Conservation (phyloP, 1,284 basidiomycete genomes). For the Rhodotorula sp. region DNA sequence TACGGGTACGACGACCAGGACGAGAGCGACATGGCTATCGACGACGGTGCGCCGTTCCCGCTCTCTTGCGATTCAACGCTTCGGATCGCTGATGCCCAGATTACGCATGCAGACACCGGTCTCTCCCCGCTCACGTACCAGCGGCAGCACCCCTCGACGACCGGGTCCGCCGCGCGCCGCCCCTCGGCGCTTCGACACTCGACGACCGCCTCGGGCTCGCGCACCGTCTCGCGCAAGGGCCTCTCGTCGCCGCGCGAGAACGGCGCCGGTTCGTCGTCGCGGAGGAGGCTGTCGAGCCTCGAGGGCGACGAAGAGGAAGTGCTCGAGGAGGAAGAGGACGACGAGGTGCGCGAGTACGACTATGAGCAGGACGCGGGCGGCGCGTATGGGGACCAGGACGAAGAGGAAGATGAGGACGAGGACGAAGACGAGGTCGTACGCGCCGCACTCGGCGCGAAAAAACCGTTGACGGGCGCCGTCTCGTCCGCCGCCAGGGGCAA, state of each 20-base stretch:
- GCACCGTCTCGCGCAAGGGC: slow-evolving; percentile 11
- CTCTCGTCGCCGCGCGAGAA: slow-evolving; percentile 18
- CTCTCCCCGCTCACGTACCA: slow-evolving; percentile 19
- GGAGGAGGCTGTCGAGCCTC: slow-evolving; percentile 13
- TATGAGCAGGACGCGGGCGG: slow-evolving; percentile 7
- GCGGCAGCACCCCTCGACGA: slow-evolving; percentile 12
- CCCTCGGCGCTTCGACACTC: slow-evolving; percentile 27
- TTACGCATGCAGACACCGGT: slow-evolving; percentile 3
- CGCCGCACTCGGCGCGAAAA: slow-evolving; percentile 20
- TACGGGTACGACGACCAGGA: slow-evolving; percentile 48
- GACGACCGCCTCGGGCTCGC: slow-evolving; percentile 11
- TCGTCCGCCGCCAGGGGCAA: slow-evolving; percentile 31
- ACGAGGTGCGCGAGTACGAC: neutral
- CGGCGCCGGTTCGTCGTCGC: neutral
- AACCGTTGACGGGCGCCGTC: slow-evolving; percentile 13
- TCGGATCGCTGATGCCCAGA: neutral
- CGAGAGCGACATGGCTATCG: slow-evolving; percentile 56
- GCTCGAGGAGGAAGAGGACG: neutral
- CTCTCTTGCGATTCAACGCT: neutral
- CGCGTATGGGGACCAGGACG: neutral
- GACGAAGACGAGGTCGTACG: slow-evolving; percentile 19
- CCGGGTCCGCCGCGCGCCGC: neutral
- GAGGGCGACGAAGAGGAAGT: slow-evolving; percentile 12
- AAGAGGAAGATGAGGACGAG: slow-evolving; percentile 11
- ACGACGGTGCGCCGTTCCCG: slow-evolving; percentile 56